Evolutionary conservation across 768 basidiomycete species (phyloP).

Genomic region (Termitomyces sp.): DNA sequence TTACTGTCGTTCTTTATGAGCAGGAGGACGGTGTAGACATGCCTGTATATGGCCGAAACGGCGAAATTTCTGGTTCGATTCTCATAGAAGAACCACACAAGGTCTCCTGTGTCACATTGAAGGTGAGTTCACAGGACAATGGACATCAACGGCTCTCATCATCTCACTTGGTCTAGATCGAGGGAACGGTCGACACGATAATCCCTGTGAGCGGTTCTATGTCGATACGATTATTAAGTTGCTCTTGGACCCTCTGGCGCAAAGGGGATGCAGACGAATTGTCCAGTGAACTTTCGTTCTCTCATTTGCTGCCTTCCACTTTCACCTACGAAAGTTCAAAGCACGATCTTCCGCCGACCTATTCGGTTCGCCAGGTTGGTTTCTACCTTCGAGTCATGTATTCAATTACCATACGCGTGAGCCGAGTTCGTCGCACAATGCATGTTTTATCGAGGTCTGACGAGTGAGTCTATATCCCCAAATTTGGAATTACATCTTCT

Average conservation of each 20-base stretch:
- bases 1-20: conserved; percentile 41
- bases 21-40: conserved; percentile 36
- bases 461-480: conserved; percentile 29
- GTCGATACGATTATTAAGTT: conserved; percentile 27
- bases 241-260: conserved; percentile 33
- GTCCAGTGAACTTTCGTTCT: conserved; percentile 38
- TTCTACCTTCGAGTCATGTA: conserved; percentile 42
- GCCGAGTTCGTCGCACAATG: conserved; percentile 33
- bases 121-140: conserved; percentile 30
- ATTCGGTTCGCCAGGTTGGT: conserved; percentile 26
- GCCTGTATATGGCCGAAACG: conserved; percentile 45
- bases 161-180: conserved; percentile 26
- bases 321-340: conserved; percentile 34
- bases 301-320: conserved; percentile 39
- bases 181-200: conserved; percentile 37
- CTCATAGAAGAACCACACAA: conserved; percentile 34
- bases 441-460: conserved; percentile 43
- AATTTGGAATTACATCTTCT: background rate
- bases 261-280: conserved; percentile 12
- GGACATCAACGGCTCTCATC: background rate
- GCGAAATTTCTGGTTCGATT: conserved; percentile 39
- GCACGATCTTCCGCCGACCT: conserved; percentile 48
- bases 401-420: conserved; percentile 39
- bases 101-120: conserved; percentile 38
- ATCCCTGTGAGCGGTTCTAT: conserved; percentile 34